Evolutionary conservation across 441 rosid genomes (phyloP), one percentile per base, ranked within the genome.

Genomic region (Euphorbia schlechtendalii): DNA sequence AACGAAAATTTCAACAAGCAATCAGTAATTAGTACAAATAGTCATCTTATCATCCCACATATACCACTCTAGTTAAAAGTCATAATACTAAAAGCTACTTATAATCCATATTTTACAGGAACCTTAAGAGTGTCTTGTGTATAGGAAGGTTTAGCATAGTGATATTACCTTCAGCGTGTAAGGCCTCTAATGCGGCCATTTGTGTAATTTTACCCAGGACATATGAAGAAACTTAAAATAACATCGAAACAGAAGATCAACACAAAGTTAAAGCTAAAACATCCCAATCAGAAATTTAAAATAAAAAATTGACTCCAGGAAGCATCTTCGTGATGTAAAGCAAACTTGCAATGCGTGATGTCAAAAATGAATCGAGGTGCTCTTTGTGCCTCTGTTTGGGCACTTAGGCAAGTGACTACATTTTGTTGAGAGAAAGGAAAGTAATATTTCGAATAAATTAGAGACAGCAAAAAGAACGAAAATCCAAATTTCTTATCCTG

Each of bases 1-100:
- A 84, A 57, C 55, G 6, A 32, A 2, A 32, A 32, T 32, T 32
- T 32, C 34, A 32, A 32, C 34, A 32, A 32, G 34, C 34, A 32
- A 32, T 2, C 34, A 2, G 34, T 32, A 32, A 6, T 32, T 32
- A 32, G 34, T 32, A 21, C 12, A 38, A 65, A 54, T 4, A 34
- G 57, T 61, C 22, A 59, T 32, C 6, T 32, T 32, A 32, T 32
- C 34, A 32, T 32, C 6, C 34, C 34, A 2, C 6, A 32, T n/a
- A 6, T 32, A 32, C 34, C 34, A 32, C 34, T 32, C n/a, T 10
- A 13, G 32, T 20, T 21, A 59, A 20, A 60, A 67, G 30, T 21
- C 1, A 28, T 24, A 58, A 32, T 20, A 38, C 0, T 28, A 10
- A 67, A 10, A 25, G 20, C 18, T 15, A 36, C 15, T 41, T n/a